phyloP scores from a whole-genome alignment of 2,329 filamentous ascomycete species.

The Phialocephala subalpina region DNA sequence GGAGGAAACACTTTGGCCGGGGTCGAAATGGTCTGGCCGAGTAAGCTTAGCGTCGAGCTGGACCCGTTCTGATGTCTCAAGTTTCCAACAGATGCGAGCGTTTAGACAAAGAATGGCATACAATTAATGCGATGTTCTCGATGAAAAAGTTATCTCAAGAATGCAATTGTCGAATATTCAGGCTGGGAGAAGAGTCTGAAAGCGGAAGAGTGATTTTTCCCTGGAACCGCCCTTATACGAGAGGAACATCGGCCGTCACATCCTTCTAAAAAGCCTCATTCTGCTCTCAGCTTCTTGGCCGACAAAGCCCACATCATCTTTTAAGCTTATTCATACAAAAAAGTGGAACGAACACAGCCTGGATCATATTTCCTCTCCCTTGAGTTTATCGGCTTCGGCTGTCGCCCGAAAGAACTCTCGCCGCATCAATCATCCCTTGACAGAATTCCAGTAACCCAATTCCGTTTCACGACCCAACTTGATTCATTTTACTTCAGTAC shows the following conservation, averaged over 20 bases:
- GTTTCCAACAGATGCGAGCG: not conserved
- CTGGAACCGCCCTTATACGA: not conserved
- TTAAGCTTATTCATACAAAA: not conserved
- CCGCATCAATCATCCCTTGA: not conserved
- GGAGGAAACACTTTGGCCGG: no score
- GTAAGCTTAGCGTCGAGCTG: not conserved
- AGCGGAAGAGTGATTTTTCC: not conserved
- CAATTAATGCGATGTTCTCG: not conserved
- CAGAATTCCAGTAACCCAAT: not conserved
- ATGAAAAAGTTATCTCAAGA: not conserved
- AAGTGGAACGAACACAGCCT: not conserved
- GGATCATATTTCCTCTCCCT: not conserved
- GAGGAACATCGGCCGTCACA: not conserved
- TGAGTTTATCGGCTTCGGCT: not conserved
- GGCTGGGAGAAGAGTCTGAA: not conserved
- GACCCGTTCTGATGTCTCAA: not conserved
- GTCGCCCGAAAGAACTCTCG: not conserved
- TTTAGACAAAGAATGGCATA: slow-evolving; percentile 5
- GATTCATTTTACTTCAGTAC: not conserved
- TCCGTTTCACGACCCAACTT: not conserved
- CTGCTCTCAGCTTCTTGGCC: slow-evolving; percentile 5
- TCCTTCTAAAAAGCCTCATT: not conserved
- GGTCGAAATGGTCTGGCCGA: not conserved
- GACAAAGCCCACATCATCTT: not conserved
- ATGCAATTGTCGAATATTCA: not conserved